Evolutionary conservation across 257 asterid species (phyloP).

Genomic region (Petunia axillaris): DNA sequence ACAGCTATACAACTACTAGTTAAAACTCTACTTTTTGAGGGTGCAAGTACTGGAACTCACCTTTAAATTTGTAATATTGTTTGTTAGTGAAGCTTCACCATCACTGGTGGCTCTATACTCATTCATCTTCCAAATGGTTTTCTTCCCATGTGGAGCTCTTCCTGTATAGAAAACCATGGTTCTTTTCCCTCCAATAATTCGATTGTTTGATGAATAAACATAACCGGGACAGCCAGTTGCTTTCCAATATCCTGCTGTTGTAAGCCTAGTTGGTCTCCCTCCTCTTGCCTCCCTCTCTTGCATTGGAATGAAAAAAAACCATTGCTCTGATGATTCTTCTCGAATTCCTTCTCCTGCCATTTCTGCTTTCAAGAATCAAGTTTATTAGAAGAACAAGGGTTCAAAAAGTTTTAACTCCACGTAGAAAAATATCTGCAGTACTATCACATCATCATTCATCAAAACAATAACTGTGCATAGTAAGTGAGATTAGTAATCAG

Average conservation of each 20-base stretch:
- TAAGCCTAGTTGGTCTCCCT: constrained; percentile 58
- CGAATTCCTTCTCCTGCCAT: constrained; percentile 44
- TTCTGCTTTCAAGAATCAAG: constrained; percentile 34
- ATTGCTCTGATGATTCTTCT: constrained; percentile 48
- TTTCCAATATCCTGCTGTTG: constrained; percentile 68
- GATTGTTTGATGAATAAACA: constrained; percentile 49
- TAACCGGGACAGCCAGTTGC: constrained; percentile 63
- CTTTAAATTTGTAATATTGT: constrained; percentile 34
- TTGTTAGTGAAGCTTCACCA: constrained; percentile 29
- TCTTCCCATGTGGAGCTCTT: constrained; percentile 58
- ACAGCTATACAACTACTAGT: neutral
- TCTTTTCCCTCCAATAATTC: constrained; percentile 51
- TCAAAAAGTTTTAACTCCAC: too few relatives aligned
- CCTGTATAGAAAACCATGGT: constrained; percentile 66
- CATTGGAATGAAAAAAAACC: constrained; percentile 67
- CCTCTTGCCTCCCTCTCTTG: constrained; percentile 61
- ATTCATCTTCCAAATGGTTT: constrained; percentile 72
- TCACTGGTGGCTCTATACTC: constrained; percentile 51
- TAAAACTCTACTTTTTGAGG: constrained; percentile 16
- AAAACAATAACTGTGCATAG: neutral
- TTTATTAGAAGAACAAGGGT: neutral
- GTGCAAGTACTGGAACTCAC: constrained; percentile 20
- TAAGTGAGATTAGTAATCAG: neutral
- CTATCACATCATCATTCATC: neutral
- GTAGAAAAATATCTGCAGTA: neutral